Evolutionary conservation across 495 filamentous ascomycete genomes (phyloP).

Genomic region (Penicillium alfredii): DNA sequence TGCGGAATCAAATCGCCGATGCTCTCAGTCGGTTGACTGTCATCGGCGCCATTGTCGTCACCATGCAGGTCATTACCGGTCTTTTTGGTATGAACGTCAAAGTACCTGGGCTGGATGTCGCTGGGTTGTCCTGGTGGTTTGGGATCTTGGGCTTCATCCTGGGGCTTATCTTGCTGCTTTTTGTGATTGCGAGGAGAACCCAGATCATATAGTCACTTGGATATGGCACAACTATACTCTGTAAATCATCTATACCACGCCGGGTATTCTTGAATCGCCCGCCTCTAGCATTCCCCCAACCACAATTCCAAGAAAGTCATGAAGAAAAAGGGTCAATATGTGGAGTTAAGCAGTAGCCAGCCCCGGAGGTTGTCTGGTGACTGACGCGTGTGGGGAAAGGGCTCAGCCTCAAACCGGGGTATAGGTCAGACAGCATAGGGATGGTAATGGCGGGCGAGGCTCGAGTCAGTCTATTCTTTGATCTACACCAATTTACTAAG

Average conservation of each 20-base stretch:
- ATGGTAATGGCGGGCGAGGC: no score
- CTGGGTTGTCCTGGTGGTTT: conserved; percentile 61
- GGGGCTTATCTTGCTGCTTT: conserved; percentile 8
- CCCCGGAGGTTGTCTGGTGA: no score
- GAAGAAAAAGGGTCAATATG: no score
- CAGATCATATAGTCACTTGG: conserved; percentile 1
- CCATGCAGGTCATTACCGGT: conserved; percentile 81
- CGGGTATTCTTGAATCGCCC: no score
- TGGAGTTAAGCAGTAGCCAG: no score
- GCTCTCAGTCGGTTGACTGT: conserved; percentile 82
- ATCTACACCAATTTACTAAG: no score
- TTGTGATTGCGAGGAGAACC: conserved; percentile 8
- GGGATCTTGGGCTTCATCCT: conserved; percentile 59
- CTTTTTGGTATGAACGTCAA: conserved; percentile 90
- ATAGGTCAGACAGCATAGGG: no score
- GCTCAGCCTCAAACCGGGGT: no score
- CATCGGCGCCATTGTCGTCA: conserved; percentile 78
- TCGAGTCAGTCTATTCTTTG: no score
- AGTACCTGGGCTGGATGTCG: conserved; percentile 57
- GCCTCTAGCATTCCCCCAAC: no score
- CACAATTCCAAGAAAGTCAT: no score
- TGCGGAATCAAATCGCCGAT: conserved; percentile 65
- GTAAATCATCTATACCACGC: conserved; percentile 2
- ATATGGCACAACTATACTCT: not conserved
- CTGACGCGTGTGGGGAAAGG: no score